Conservation (phyloP, 192 early-diverging fungal species). For the Coemansia sp. region DNA sequence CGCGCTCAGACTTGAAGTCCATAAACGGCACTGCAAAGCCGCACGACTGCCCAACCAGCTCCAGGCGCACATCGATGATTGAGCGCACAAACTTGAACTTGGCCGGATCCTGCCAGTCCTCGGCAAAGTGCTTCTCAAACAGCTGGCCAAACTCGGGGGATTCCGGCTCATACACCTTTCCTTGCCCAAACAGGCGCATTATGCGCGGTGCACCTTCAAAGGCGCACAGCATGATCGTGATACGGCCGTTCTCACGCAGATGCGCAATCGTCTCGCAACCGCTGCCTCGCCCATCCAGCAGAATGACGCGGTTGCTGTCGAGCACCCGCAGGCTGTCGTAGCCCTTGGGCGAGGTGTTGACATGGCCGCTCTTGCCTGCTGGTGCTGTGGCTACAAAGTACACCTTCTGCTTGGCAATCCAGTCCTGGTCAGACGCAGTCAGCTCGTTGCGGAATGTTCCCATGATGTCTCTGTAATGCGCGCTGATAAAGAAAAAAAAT, state of each 20-base stretch:
- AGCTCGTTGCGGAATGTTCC: slow-evolving; percentile 52
- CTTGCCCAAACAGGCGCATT: slow-evolving; percentile 61
- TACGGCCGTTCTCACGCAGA: slow-evolving; percentile 60
- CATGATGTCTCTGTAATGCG: slow-evolving; percentile 26
- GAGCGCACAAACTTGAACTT: slow-evolving; percentile 52
- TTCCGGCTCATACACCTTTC: slow-evolving; percentile 51
- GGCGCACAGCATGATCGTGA: slow-evolving; percentile 66
- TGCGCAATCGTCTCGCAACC: slow-evolving; percentile 63
- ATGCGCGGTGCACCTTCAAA: slow-evolving; percentile 65
- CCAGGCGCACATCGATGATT: slow-evolving; percentile 57
- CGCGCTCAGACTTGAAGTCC: slow-evolving; percentile 55
- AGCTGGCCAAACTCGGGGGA: slow-evolving; percentile 51
- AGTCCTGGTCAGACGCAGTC: slow-evolving; percentile 45
- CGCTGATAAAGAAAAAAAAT: not conserved
- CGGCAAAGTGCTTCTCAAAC: slow-evolving; percentile 46
- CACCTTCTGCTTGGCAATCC: slow-evolving; percentile 59
- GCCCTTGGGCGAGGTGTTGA: slow-evolving; percentile 63
- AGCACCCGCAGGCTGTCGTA: slow-evolving; percentile 58
- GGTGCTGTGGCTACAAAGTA: slow-evolving; percentile 63
- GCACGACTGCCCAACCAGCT: slow-evolving; percentile 59
- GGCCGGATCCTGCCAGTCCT: slow-evolving; percentile 29
- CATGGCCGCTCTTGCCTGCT: slow-evolving; percentile 47
- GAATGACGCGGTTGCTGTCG: slow-evolving; percentile 26
- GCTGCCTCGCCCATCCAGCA: slow-evolving; percentile 47
- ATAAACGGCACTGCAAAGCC: slow-evolving; percentile 62